Percentiles rank a stretch among this genome's conserved stretches.
Evolutionary conservation across 1,284 basidiomycete genomes (phyloP).

Genomic region (Trichosporon sp.): DNA sequence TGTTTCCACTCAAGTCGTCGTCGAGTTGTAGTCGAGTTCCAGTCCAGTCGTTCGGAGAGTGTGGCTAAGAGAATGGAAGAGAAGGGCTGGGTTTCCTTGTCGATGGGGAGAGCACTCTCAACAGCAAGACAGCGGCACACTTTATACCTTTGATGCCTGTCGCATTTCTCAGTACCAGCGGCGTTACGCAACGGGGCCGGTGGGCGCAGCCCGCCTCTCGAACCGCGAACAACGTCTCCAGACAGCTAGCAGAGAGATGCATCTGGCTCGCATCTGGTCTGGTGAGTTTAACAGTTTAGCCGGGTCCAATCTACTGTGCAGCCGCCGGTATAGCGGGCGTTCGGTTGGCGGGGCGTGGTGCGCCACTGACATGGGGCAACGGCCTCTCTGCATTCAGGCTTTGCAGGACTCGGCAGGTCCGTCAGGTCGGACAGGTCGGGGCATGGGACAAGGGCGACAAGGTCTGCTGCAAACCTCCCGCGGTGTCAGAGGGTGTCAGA

Average conservation of each 20-base stretch:
- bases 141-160: background rate
- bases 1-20: too few relatives aligned
- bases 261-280: background rate
- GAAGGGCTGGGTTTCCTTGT: background rate
- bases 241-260: background rate
- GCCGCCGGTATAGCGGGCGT: background rate
- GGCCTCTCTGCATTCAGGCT: too few relatives aligned
- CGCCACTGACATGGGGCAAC: background rate
- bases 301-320: background rate
- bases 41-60: too few relatives aligned
- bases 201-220: background rate
- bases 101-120: background rate
- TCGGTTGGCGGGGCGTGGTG: background rate
- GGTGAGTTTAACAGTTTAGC: background rate
- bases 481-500: too few relatives aligned
- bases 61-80: background rate
- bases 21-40: too few relatives aligned
- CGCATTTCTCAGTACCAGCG: background rate
- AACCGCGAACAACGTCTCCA: background rate
- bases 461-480: background rate
- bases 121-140: background rate
- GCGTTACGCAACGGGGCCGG: background rate
- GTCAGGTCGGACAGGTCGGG: too few relatives aligned
- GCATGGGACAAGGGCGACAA: too few relatives aligned
- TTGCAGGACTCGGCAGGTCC: too few relatives aligned